Percentiles rank a stretch among this genome's conserved stretches.
Conservation (phyloP, 805 yeast genomes). For the Ogataea populi-albae region DNA sequence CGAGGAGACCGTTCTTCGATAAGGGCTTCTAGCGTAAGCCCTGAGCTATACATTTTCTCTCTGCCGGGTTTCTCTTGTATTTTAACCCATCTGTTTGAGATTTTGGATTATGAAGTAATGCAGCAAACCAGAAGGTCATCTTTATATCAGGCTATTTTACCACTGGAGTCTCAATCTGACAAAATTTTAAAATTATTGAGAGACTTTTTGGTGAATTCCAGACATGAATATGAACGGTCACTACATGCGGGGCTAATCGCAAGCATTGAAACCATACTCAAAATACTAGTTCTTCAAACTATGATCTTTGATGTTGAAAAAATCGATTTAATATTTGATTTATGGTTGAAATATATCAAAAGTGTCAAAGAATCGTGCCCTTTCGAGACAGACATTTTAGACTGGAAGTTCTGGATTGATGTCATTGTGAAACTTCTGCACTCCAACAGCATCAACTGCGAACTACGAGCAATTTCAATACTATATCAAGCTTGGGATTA, state of each 20-base stretch:
- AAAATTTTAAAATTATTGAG: slow-evolving; percentile 35
- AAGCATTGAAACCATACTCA: slow-evolving; percentile 23
- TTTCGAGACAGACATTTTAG: slow-evolving; percentile 32
- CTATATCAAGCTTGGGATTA: slow-evolving; percentile 73
- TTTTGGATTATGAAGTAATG: slow-evolving; percentile 26
- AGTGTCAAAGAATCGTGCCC: slow-evolving; percentile 15
- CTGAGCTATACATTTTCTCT: slow-evolving; percentile 18
- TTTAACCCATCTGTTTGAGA: slow-evolving; percentile 45
- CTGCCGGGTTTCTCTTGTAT: slow-evolving; percentile 47
- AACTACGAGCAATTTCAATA: slow-evolving; percentile 61
- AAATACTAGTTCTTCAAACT: slow-evolving; percentile 24
- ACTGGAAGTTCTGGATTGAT: slow-evolving; percentile 78
- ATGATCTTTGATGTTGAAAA: slow-evolving; percentile 22
- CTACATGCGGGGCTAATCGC: slow-evolving; percentile 21
- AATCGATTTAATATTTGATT: slow-evolving; percentile 24
- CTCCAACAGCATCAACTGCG: slow-evolving; percentile 59
- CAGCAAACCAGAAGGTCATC: slow-evolving; percentile 11
- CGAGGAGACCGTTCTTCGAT: slow-evolving; percentile 9
- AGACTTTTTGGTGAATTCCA: slow-evolving; percentile 33
- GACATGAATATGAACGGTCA: slow-evolving; percentile 29
- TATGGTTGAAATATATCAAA: slow-evolving; percentile 24
- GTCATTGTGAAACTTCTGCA: slow-evolving; percentile 57
- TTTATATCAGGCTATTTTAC: slow-evolving; percentile 1
- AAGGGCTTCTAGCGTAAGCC: background rate
- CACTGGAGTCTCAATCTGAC: slow-evolving; percentile 25